Evolutionary conservation across 345 rosid species (phyloP), one percentile per base, ranked within the genome.

Genomic region (Turnera subulata): DNA sequence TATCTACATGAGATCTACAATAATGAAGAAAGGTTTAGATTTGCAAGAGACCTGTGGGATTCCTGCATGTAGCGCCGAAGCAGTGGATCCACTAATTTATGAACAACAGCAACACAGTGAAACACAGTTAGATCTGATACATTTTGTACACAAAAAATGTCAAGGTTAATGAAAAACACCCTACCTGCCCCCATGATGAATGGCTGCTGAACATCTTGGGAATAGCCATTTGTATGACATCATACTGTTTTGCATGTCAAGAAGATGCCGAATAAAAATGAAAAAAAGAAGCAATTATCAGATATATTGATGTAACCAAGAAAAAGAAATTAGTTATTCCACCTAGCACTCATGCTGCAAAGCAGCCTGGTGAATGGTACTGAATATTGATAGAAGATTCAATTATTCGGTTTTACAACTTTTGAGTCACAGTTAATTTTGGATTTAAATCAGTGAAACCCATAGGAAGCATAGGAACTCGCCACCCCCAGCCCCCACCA

Each of bases 121-220:
- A 53, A 46, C 25, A 54, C 23, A 49, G 60, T 75, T 52, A 74
- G 64, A 56, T 37, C 39, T 44, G 1, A 12, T 20, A 2, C 44
- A 13, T 44, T 13, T 29, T 14, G 48, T 35, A 11, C 35, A 29
- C 35, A 29, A n/a, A 29, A 3, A 3, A 29, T 8, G 35, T 42
- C 45, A 42, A n/a, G 16, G 5, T 42, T 4, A 1, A 42, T 11
- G 16, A 42, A 42, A 42, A 16, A 13, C 14, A 13, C 51, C 67
- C 65, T 70, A 85, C 97, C 96, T 91, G 72, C 96, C 98, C 18
- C 98, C 96, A 46, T 91, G 96, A 79, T 91, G 96, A 72, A 91
- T 65, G 56, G 91, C 89, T 59, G 83, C 91, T 18, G 71, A 70
- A 59, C 96, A 91, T 78, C 77, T 78, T 65, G 53, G 65, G 57